phyloP scores from a whole-genome alignment of 2,329 filamentous ascomycete species.

The Ophidiomyces ophidiicola region DNA sequence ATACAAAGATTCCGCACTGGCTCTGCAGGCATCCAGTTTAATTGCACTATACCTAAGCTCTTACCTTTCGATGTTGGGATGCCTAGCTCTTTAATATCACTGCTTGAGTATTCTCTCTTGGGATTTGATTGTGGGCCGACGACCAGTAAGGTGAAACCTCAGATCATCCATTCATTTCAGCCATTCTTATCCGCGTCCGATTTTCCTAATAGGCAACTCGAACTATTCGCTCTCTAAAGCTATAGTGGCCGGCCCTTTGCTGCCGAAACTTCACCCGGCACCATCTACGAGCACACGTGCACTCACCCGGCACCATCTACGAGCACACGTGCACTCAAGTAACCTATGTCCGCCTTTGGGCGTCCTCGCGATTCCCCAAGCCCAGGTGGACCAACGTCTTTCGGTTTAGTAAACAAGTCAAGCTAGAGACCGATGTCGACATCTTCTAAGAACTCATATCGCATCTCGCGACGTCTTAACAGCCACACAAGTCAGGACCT shows the following conservation, averaged over 20 bases:
- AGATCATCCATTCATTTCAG: not conserved
- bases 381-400: not conserved
- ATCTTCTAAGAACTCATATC: slow-evolving; percentile 35
- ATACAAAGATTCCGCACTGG: slow-evolving; percentile 1
- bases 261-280: no score
- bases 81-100: not conserved
- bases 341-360: not conserved
- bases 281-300: no score
- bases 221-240: not conserved
- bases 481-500: slow-evolving; percentile 33
- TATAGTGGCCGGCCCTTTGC: not conserved
- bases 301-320: no score
- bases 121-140: slow-evolving; percentile 1
- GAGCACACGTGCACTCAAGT: no score
- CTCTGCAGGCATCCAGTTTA: slow-evolving; percentile 1
- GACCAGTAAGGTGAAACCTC: not conserved
- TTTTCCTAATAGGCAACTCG: not conserved
- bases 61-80: not conserved
- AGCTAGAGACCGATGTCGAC: slow-evolving; percentile 32
- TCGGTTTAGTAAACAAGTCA: not conserved
- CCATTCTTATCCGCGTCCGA: no score
- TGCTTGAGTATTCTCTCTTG: not conserved
- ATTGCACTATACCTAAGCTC: slow-evolving; percentile 2
- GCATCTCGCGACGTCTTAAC: slow-evolving; percentile 36
- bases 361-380: not conserved